Conservation (phyloP, 2,329 filamentous ascomycete genomes). For the Trichoderma gracile region DNA sequence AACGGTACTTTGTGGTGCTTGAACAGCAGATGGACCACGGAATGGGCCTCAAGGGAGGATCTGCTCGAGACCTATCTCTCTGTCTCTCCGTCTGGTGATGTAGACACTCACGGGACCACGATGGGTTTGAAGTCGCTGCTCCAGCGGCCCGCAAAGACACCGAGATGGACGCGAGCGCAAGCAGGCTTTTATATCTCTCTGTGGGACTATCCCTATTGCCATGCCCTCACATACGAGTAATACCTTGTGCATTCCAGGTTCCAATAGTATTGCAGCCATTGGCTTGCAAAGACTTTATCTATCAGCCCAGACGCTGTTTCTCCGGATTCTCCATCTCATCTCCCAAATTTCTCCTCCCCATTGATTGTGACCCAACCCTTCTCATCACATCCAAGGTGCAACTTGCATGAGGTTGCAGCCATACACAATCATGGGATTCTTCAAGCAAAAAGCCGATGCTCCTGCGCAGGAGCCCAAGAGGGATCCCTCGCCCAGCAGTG, state of each 20-base stretch:
- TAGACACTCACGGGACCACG: slow-evolving; percentile 3
- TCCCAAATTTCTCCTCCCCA: not conserved
- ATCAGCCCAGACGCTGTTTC: slow-evolving; percentile 12
- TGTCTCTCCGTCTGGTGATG: not conserved
- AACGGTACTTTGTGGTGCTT: slow-evolving; percentile 3
- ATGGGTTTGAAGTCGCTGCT: not conserved
- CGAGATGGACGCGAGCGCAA: slow-evolving; percentile 22
- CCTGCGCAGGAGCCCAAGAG: slow-evolving; percentile 9
- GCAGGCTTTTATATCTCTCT: slow-evolving; percentile 12
- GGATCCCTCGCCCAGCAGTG: slow-evolving; percentile 8
- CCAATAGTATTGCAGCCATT: not conserved
- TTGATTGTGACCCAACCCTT: not conserved
- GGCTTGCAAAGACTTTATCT: slow-evolving; percentile 14
- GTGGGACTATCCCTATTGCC: slow-evolving; percentile 17
- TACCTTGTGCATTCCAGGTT: not conserved
- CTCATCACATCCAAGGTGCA: not conserved
- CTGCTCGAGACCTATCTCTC: not conserved
- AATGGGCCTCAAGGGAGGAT: not conserved
- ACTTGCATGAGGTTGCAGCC: slow-evolving; percentile 1
- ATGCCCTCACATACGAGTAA: not conserved
- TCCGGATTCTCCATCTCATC: not conserved
- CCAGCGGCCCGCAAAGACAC: slow-evolving; percentile 22
- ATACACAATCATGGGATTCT: slow-evolving; percentile 15
- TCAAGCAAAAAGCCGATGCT: slow-evolving; percentile 3
- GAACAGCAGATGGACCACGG: slow-evolving; percentile 18